Evolutionary conservation across 345 rosid genomes (phyloP).

Genomic region (Eucalyptus erythrocorys): DNA sequence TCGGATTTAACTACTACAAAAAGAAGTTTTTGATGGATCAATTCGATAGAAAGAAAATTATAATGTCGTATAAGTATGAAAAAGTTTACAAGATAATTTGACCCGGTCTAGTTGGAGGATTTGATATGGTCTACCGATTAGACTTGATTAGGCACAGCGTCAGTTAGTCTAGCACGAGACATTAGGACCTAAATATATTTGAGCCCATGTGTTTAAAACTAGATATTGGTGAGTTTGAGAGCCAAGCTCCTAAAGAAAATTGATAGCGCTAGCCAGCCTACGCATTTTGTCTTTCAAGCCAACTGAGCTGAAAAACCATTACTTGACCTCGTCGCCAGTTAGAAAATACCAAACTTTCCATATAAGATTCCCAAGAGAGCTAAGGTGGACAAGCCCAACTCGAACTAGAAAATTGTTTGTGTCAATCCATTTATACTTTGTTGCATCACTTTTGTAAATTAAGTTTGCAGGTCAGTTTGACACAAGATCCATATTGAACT

Average conservation of each 20-base stretch:
- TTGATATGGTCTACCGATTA: fast-evolving
- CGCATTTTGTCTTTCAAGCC: background rate
- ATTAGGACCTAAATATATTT: background rate
- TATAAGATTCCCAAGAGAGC: fast-evolving
- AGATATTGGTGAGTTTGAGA: too few relatives aligned
- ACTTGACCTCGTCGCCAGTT: fast-evolving
- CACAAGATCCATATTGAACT: fast-evolving
- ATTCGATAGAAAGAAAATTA: fast-evolving
- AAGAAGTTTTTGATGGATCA: background rate
- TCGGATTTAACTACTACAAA: background rate
- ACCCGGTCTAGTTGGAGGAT: fast-evolving
- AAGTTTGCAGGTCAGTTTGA: too few relatives aligned
- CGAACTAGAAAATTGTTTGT: fast-evolving
- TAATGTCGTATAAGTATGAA: background rate
- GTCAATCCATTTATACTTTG: fast-evolving
- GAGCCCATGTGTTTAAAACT: background rate
- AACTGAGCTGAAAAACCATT: too few relatives aligned
- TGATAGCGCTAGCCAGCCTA: too few relatives aligned
- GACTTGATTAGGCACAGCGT: fast-evolving
- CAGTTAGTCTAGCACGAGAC: background rate
- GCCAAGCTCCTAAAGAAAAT: too few relatives aligned
- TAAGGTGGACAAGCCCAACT: background rate
- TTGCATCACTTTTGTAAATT: background rate
- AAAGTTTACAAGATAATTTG: background rate
- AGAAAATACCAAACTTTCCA: fast-evolving